These are phyloP conservation scores for Rhizodiscina lignyota DNA, from an alignment of 495 filamentous ascomycete genomes.

Conservation along the genomic window DNA sequence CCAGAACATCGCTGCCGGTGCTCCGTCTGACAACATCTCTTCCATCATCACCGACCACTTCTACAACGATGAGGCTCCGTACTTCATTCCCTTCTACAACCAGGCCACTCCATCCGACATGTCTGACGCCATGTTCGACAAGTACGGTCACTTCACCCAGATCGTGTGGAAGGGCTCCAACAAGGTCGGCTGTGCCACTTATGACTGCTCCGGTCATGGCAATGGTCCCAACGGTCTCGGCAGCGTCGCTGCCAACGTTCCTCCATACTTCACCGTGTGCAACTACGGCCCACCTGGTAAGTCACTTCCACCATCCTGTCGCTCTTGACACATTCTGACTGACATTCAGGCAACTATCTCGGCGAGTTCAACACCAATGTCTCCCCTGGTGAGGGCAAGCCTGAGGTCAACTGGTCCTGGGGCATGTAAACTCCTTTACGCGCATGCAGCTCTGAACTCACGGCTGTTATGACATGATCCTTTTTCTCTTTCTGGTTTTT, in stretches of 20 bases:
- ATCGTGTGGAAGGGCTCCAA: constrained; percentile 66
- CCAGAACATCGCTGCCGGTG: constrained; percentile 60
- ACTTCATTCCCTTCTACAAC: constrained; percentile 30
- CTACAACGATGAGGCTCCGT: constrained; percentile 63
- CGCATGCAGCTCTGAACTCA: too few relatives aligned
- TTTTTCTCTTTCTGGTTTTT: too few relatives aligned
- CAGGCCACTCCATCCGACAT: constrained; percentile 32
- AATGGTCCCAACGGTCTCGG: constrained; percentile 19
- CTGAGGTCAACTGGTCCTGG: constrained; percentile 14
- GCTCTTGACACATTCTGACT: constrained; percentile 11
- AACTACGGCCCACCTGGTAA: constrained; percentile 65
- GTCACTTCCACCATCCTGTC: background rate
- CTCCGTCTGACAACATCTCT: constrained; percentile 31
- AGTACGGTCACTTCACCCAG: constrained; percentile 82
- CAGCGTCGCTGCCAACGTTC: constrained; percentile 32
- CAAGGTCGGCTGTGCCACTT: constrained; percentile 56
- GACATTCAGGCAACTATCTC: constrained; percentile 43
- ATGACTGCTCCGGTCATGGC: constrained; percentile 28
- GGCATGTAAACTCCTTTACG: too few relatives aligned
- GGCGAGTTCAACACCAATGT: constrained; percentile 53
- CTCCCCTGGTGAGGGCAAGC: constrained; percentile 27
- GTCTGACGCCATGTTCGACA: constrained; percentile 37
- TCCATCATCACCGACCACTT: constrained; percentile 56
- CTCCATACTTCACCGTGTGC: constrained; percentile 63
- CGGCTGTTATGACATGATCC: too few relatives aligned